Evolutionary conservation across 2,329 filamentous ascomycete species (phyloP).

Genomic region (Coleophoma crateriformis): DNA sequence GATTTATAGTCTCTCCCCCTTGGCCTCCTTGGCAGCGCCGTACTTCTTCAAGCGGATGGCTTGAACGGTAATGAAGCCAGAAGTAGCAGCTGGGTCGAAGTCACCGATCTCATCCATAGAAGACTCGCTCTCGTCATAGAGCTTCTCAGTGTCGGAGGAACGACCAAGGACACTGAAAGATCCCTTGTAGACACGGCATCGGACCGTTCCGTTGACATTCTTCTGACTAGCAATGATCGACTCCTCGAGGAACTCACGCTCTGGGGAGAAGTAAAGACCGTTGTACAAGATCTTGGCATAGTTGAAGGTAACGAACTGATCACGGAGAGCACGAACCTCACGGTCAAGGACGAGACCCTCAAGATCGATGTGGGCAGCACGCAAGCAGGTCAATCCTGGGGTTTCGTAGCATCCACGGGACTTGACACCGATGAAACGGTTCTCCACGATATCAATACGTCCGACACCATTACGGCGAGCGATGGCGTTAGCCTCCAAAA

Average conservation of each 20-base stretch:
- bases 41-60: conserved; percentile 59
- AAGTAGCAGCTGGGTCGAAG: conserved; percentile 61
- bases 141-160: conserved; percentile 59
- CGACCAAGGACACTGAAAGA: conserved; percentile 53
- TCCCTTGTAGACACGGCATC: conserved; percentile 64
- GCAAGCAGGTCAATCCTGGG: conserved; percentile 24
- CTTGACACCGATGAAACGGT: conserved; percentile 76
- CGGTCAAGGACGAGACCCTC: conserved; percentile 65
- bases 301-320: conserved; percentile 64
- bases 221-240: conserved; percentile 55
- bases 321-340: conserved; percentile 62
- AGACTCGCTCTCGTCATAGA: conserved; percentile 61
- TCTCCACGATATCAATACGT: conserved; percentile 78
- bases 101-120: conserved; percentile 67
- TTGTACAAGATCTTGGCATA: conserved; percentile 56
- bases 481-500: conserved; percentile 66
- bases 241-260: conserved; percentile 66
- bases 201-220: conserved; percentile 55
- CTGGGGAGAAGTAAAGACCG: conserved; percentile 61
- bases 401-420: conserved; percentile 74
- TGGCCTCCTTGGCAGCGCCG: conserved; percentile 72
- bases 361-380: conserved; percentile 42
- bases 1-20: conserved; percentile 60
- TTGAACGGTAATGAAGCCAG: conserved; percentile 52
- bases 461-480: conserved; percentile 70